These are phyloP conservation scores for Tolypocladium tundrense DNA, from an alignment of 2,329 filamentous ascomycete species.

Conservation along the genomic window DNA sequence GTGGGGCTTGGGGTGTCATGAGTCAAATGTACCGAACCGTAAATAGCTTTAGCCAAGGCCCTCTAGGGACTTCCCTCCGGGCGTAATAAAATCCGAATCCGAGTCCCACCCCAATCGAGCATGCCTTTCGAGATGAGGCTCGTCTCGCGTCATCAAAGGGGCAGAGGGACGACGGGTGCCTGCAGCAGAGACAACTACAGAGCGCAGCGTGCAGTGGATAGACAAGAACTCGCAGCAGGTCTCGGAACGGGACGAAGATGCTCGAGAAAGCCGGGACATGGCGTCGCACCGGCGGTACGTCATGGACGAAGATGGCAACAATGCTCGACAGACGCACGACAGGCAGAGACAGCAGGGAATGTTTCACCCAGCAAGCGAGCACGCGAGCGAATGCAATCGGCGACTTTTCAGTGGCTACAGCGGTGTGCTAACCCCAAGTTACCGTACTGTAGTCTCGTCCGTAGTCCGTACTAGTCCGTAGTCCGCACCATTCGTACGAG, in stretches of 20 bases:
- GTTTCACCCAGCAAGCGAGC: background rate
- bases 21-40: no score
- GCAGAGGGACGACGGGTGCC: background rate
- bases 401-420: background rate
- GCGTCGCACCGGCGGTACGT: background rate
- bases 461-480: no score
- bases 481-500: no score
- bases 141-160: background rate
- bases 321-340: no score
- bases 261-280: background rate
- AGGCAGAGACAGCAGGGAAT: background rate
- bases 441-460: no score
- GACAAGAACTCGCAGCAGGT: background rate
- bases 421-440: no score
- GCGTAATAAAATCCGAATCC: no score
- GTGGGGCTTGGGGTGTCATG: no score
- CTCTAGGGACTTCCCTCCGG: no score
- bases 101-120: background rate
- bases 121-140: background rate
- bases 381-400: background rate
- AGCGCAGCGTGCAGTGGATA: background rate
- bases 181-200: background rate
- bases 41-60: no score
- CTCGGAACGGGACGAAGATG: background rate
- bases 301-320: no score